These are phyloP conservation scores for Boletus barrowsii DNA, from an alignment of 768 basidiomycete species.

Conservation along the genomic window DNA sequence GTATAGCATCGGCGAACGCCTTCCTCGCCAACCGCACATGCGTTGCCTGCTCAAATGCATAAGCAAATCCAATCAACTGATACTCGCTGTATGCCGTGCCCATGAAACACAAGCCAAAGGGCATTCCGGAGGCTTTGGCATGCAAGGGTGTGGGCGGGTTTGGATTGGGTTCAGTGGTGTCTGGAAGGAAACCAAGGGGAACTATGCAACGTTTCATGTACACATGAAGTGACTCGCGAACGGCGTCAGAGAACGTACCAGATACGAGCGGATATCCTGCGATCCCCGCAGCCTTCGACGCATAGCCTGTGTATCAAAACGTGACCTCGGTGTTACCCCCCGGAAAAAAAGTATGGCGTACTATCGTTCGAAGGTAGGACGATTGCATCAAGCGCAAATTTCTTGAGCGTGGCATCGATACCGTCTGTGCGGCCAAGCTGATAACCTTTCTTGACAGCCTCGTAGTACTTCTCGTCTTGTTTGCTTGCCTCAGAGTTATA, in stretches of 20 bases:
- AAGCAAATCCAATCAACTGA: conserved; percentile 40
- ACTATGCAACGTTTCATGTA: conserved; percentile 36
- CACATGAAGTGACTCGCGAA: background rate
- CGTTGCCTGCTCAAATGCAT: conserved; percentile 56
- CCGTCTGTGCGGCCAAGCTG: conserved; percentile 50
- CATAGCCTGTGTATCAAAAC: conserved; percentile 17
- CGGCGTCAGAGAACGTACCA: conserved; percentile 12
- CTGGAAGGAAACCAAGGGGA: conserved; percentile 40
- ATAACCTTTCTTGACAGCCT: conserved; percentile 42
- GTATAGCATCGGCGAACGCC: conserved; percentile 52
- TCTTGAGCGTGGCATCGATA: conserved; percentile 50
- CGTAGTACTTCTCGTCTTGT: conserved; percentile 36
- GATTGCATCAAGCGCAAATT: conserved; percentile 48
- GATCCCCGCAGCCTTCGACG: conserved; percentile 29
- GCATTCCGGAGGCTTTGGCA: conserved; percentile 35
- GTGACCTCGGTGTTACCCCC: background rate
- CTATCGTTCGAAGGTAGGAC: conserved; percentile 39
- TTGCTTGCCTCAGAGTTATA: conserved; percentile 21
- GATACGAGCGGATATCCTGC: conserved; percentile 38
- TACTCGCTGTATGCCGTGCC: conserved; percentile 46
- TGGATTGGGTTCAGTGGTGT: conserved; percentile 26
- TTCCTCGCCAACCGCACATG: conserved; percentile 44
- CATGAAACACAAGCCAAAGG: conserved; percentile 43
- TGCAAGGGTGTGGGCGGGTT: conserved; percentile 37
- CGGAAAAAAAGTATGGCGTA: conserved; percentile 2